Conservation (phyloP, 805 yeast genomes). For the Lipomyces japonicus region DNA sequence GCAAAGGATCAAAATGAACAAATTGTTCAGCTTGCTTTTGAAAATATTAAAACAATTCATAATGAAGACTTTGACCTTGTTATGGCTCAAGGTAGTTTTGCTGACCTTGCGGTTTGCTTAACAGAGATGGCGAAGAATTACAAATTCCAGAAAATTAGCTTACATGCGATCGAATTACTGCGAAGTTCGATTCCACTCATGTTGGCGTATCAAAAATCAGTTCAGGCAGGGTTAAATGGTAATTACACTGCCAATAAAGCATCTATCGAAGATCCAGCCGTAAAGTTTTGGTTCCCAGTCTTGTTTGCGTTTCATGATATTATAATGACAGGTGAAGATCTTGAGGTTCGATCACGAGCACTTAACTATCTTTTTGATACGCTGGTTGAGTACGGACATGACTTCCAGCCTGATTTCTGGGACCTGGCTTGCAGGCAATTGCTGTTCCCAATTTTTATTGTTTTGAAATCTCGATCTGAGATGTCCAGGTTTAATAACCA, state of each 20-base stretch:
- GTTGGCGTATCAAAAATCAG: slow-evolving; percentile 40
- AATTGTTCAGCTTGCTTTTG: slow-evolving; percentile 61
- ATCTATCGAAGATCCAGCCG: slow-evolving; percentile 33
- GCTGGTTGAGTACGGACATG: slow-evolving; percentile 70
- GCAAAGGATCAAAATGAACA: slow-evolving; percentile 56
- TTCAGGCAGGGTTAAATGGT: slow-evolving; percentile 17
- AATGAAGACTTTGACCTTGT: slow-evolving; percentile 60
- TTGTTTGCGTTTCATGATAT: slow-evolving; percentile 79
- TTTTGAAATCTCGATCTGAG: slow-evolving; percentile 72
- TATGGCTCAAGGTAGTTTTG: slow-evolving; percentile 62
- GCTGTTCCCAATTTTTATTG: slow-evolving; percentile 85
- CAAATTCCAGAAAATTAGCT: slow-evolving; percentile 70
- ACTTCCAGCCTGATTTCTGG: slow-evolving; percentile 78
- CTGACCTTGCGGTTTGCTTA: slow-evolving; percentile 66
- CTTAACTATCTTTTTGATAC: slow-evolving; percentile 77
- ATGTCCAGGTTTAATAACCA: slow-evolving; percentile 61
- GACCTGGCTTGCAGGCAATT: slow-evolving; percentile 69
- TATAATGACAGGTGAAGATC: slow-evolving; percentile 87
- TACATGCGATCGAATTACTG: slow-evolving; percentile 75
- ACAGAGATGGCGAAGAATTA: slow-evolving; percentile 81
- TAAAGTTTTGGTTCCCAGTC: slow-evolving; percentile 77
- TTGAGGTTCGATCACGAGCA: slow-evolving; percentile 90
- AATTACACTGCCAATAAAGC: slow-evolving; percentile 19
- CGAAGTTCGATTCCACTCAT: slow-evolving; percentile 58
- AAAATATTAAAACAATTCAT: slow-evolving; percentile 59